A percentile compares a stretch with the other conserved stretches of the same genome.
Conservation (phyloP, 352 stramenopile genomes). For the Globisporangium ultimum region DNA sequence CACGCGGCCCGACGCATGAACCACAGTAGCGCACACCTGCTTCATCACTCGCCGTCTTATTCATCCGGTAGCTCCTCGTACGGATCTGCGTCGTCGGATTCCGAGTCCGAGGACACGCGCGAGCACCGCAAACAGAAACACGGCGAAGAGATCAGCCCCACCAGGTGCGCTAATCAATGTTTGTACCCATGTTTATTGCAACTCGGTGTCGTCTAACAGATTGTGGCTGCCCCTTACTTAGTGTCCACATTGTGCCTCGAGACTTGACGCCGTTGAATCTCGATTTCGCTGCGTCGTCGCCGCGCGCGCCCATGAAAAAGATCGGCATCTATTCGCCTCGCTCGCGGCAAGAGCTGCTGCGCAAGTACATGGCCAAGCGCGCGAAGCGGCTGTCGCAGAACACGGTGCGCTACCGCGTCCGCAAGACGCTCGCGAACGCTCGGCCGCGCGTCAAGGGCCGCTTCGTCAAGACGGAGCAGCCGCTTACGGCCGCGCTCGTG, state of each 20-base stretch:
- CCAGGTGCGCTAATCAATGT: slow-evolving; percentile 22
- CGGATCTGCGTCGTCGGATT: slow-evolving; percentile 24
- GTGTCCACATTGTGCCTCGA: slow-evolving; percentile 43
- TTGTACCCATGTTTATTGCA: slow-evolving; percentile 7
- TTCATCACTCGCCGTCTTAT: neutral
- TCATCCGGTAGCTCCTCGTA: neutral
- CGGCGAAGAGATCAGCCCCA: slow-evolving; percentile 57
- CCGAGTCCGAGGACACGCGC: slow-evolving; percentile 20
- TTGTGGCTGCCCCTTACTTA: neutral
- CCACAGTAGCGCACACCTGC: no score
- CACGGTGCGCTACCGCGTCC: slow-evolving; percentile 76
- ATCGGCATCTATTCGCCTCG: slow-evolving; percentile 72
- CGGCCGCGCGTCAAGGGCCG: slow-evolving; percentile 74
- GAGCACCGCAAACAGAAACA: slow-evolving; percentile 7
- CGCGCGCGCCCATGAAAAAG: slow-evolving; percentile 28
- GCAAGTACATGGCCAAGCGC: slow-evolving; percentile 80
- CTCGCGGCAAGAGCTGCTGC: slow-evolving; percentile 57
- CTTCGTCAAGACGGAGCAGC: slow-evolving; percentile 81
- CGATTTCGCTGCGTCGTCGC: slow-evolving; percentile 20
- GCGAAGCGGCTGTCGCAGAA: slow-evolving; percentile 67
- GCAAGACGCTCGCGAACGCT: slow-evolving; percentile 77
- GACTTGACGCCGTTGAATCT: slow-evolving; percentile 44
- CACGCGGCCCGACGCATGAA: slow-evolving; percentile 11
- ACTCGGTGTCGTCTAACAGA: neutral
- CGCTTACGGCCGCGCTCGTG: slow-evolving; percentile 61